Base-by-base conservation (phyloP, 352 stramenopile species). In the Phytophthora fragariae region DNA sequence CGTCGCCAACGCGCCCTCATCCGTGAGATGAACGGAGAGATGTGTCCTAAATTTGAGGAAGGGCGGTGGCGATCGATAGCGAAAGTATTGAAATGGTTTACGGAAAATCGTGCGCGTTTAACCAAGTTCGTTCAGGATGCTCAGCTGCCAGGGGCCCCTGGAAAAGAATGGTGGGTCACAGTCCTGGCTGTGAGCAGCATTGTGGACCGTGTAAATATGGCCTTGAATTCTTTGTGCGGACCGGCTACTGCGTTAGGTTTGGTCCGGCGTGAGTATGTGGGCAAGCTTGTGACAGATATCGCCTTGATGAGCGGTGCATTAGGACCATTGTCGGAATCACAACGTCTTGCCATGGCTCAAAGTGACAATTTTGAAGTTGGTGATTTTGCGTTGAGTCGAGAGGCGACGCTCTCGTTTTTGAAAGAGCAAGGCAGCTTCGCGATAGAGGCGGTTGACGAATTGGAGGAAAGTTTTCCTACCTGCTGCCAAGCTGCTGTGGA, bases 381-480 rank as follows among this genome's bases (percentile, higher is more conserved):
- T 2, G 46, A 56, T 53, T 76, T 76, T 50, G 53, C 53, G 15
- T 31, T 79, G 27, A 76, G 53, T 68, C 57, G 57, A 57, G 62
- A 72, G 12, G 58, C 55, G 17, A 67, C 63, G 1, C 33, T 73
- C 58, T 68, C 56, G 5, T 79, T 79, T 47, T 19, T 80, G 41
- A 80, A 80, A 65, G 69, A 80, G 29, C 73, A 77, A 75, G 64
- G 73, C 19, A 77, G 73, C 47, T 80, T 76, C 24, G 63, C 65
- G 35, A 77, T 76, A 9, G 62, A 58, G 5, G 61, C 73, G 0
- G 31, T 80, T 15, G 58, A 73, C 14, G 64, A 76, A 17, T 62
- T 80, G 50, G 56, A 57, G 35, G 37, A 59, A 21, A 57, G 14
- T 21, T 70, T 72, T 46, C 63, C 68, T 14, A 56, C 50, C 24